Evolutionary conservation across 2,329 filamentous ascomycete species (phyloP).

Genomic region (Calonectria pseudoreteaudii): DNA sequence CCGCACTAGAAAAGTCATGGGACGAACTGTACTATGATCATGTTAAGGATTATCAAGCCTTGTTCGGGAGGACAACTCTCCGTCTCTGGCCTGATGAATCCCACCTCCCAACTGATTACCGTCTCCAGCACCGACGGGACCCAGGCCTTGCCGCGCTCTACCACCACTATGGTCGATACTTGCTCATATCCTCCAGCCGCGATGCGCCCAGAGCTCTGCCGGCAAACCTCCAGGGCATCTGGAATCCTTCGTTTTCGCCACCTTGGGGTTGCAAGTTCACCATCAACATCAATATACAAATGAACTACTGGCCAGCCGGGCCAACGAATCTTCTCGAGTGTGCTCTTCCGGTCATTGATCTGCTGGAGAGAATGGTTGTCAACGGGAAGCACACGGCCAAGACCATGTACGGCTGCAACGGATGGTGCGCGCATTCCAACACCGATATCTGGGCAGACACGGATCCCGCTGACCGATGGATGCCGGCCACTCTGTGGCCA

Average conservation of each 20-base stretch:
- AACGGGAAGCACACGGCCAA: slow-evolving; percentile 48
- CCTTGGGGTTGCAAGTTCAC: slow-evolving; percentile 63
- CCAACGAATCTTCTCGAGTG: slow-evolving; percentile 51
- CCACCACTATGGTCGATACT: slow-evolving; percentile 49
- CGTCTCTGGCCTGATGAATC: slow-evolving; percentile 36
- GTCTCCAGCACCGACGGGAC: slow-evolving; percentile 33
- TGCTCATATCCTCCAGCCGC: slow-evolving; percentile 44
- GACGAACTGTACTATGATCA: slow-evolving; percentile 22
- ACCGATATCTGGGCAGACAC: slow-evolving; percentile 55
- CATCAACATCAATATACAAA: slow-evolving; percentile 64
- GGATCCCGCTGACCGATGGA: slow-evolving; percentile 49
- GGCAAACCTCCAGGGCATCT: slow-evolving; percentile 51
- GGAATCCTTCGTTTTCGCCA: slow-evolving; percentile 46
- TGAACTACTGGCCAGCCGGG: slow-evolving; percentile 63
- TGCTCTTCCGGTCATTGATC: slow-evolving; percentile 54
- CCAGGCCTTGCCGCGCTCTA: slow-evolving; percentile 43
- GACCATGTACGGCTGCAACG: slow-evolving; percentile 52
- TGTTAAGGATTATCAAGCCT: slow-evolving; percentile 32
- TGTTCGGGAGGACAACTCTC: slow-evolving; percentile 32
- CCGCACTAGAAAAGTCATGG: slow-evolving; percentile 35
- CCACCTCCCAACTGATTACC: slow-evolving; percentile 36
- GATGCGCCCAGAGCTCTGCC: slow-evolving; percentile 41
- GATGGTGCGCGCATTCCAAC: slow-evolving; percentile 53
- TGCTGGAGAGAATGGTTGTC: slow-evolving; percentile 36
- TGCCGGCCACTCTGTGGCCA: slow-evolving; percentile 43